Conservation (phyloP, 140 eudicot species). For the Cichorium intybus region DNA sequence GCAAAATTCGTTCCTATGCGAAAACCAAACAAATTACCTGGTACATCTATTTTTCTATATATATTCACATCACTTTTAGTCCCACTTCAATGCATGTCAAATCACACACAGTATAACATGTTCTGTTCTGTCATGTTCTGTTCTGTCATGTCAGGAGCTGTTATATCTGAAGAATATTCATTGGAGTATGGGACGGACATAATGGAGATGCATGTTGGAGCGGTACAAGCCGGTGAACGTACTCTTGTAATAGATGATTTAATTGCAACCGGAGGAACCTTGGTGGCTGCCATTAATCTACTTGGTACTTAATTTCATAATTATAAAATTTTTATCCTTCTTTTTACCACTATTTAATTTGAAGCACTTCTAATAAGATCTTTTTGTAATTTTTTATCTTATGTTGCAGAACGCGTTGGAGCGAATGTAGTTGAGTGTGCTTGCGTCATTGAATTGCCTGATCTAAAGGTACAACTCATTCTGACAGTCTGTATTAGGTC, state of each 20-base stretch:
- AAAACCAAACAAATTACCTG: constrained; percentile 87
- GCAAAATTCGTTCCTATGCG: constrained; percentile 96
- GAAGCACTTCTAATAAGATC: too few species aligned
- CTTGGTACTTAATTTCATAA: constrained; percentile 49
- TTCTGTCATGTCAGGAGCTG: constrained; percentile 63
- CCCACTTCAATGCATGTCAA: too few species aligned
- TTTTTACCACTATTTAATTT: background rate
- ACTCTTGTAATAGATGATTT: constrained; percentile 82
- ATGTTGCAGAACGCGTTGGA: constrained; percentile 72
- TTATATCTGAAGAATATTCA: constrained; percentile 87
- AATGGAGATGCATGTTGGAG: constrained; percentile 99
- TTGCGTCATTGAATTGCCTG: constrained; percentile 76
- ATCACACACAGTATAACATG: background rate
- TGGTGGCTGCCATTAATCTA: constrained; percentile 77
- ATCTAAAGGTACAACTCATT: constrained; percentile 57
- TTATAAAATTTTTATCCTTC: background rate
- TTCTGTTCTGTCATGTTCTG: background rate
- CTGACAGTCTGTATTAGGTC: too few species aligned
- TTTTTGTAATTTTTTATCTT: background rate
- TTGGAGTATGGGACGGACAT: constrained; percentile 91
- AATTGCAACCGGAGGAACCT: constrained; percentile 94
- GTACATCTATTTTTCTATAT: constrained; percentile 33
- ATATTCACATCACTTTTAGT: background rate
- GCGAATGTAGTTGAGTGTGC: constrained; percentile 81
- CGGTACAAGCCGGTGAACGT: constrained; percentile 86